Evolutionary conservation across 148 eudicot species (phyloP).

Genomic region (Spergularia bocconei): DNA sequence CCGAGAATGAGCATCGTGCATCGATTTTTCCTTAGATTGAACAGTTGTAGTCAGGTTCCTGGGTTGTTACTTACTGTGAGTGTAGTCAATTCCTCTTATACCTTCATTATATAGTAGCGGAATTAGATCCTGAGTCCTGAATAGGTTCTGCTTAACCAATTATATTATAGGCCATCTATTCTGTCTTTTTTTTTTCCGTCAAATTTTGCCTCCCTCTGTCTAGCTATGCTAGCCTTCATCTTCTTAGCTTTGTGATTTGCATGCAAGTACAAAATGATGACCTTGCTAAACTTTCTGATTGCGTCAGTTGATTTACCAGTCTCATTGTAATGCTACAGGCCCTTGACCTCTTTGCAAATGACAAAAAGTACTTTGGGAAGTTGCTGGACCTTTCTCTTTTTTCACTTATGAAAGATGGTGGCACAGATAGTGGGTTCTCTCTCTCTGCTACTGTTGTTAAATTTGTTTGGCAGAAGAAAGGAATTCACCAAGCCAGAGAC

Average conservation of each 20-base stretch:
- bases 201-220: too few relatives aligned
- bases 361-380: constrained; percentile 47
- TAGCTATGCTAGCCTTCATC: too few relatives aligned
- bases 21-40: too few relatives aligned
- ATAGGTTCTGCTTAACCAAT: too few relatives aligned
- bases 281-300: not conserved
- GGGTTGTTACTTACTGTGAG: too few relatives aligned
- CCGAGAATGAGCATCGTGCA: not conserved
- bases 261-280: not conserved
- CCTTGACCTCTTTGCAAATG: constrained; percentile 51
- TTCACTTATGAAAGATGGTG: constrained; percentile 70
- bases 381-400: constrained; percentile 58
- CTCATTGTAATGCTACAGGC: constrained; percentile 43
- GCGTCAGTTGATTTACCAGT: not conserved
- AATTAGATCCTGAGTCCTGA: too few relatives aligned
- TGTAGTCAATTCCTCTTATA: too few relatives aligned
- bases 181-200: too few relatives aligned
- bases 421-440: constrained; percentile 71
- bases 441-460: constrained; percentile 62
- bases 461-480: constrained; percentile 48
- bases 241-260: not conserved
- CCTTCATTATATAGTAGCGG: too few relatives aligned
- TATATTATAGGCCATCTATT: too few relatives aligned
- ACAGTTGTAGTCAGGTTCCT: too few relatives aligned
- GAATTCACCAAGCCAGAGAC: constrained; percentile 68